These are phyloP conservation scores for Podospora anserina DNA, from an alignment of 495 filamentous ascomycete species.

Conservation along the genomic window DNA sequence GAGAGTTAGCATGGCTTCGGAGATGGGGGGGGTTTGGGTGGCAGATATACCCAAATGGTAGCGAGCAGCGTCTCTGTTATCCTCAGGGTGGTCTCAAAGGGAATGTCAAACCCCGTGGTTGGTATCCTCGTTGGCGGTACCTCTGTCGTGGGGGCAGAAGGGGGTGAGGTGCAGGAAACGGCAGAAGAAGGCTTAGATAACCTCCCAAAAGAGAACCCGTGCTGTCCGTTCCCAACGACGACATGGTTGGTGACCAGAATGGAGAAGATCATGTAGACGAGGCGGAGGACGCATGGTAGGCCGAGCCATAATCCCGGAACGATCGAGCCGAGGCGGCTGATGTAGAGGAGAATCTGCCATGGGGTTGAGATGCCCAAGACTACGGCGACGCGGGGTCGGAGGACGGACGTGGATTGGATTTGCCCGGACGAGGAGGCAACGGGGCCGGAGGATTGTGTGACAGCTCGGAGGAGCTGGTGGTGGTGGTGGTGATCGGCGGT, in stretches of 20 bases:
- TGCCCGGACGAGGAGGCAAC: constrained; percentile 44
- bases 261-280: constrained; percentile 38
- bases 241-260: constrained; percentile 30
- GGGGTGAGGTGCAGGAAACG: not conserved
- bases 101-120: constrained; percentile 16
- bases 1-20: not conserved
- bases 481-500: constrained; percentile 7
- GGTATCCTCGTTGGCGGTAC: constrained; percentile 3
- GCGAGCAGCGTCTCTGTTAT: constrained; percentile 78
- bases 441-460: constrained; percentile 55
- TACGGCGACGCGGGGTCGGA: constrained; percentile 52
- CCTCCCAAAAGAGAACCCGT: not conserved
- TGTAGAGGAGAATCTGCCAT: constrained; percentile 47
- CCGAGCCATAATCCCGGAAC: constrained; percentile 45
- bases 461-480: constrained; percentile 1
- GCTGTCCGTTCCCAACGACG: constrained; percentile 10
- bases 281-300: constrained; percentile 42
- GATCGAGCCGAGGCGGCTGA: constrained; percentile 44
- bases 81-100: constrained; percentile 44
- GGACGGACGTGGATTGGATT: constrained; percentile 52
- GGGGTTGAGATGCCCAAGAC: constrained; percentile 44
- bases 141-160: not conserved
- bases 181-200: not conserved
- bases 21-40: not conserved
- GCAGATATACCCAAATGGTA: constrained; percentile 68